Conservation (phyloP, 148 eudicot species). For the Cornus kousa region DNA sequence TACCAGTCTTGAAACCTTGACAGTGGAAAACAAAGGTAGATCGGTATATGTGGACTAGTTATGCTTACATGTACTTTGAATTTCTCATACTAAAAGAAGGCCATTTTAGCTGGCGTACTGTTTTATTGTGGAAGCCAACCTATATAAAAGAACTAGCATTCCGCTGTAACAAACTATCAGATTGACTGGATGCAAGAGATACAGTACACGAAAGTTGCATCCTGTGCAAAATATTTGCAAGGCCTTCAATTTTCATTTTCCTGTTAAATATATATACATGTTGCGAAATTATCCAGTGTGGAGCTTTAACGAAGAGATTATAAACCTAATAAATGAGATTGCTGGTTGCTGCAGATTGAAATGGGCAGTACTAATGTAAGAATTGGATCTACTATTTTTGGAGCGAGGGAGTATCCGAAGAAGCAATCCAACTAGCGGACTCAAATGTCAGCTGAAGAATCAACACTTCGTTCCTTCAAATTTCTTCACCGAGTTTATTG, state of each 20-base stretch:
- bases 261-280: not conserved
- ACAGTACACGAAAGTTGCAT: not conserved
- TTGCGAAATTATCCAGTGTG: not conserved
- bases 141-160: not conserved
- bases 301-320: constrained; percentile 1
- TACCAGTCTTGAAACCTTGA: not conserved
- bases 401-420: constrained; percentile 82
- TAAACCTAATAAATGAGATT: not conserved
- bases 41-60: too few relatives aligned
- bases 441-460: not conserved
- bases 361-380: constrained; percentile 93
- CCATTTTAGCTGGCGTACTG: not conserved
- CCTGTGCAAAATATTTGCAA: not conserved
- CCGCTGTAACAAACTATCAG: too few relatives aligned
- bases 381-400: constrained; percentile 91
- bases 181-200: not conserved
- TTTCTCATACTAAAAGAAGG: too few relatives aligned
- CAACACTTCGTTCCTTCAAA: not conserved
- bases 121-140: not conserved
- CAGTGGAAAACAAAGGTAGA: too few relatives aligned
- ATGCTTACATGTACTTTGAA: too few relatives aligned
- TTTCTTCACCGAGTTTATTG: not conserved
- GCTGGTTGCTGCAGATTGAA: constrained; percentile 65
- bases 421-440: constrained; percentile 29
- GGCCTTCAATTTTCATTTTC: not conserved